Evolutionary conservation across 2,329 filamentous ascomycete species (phyloP), one percentile per base, ranked within the genome.

Genomic region (Grosmannia penicillata): DNA sequence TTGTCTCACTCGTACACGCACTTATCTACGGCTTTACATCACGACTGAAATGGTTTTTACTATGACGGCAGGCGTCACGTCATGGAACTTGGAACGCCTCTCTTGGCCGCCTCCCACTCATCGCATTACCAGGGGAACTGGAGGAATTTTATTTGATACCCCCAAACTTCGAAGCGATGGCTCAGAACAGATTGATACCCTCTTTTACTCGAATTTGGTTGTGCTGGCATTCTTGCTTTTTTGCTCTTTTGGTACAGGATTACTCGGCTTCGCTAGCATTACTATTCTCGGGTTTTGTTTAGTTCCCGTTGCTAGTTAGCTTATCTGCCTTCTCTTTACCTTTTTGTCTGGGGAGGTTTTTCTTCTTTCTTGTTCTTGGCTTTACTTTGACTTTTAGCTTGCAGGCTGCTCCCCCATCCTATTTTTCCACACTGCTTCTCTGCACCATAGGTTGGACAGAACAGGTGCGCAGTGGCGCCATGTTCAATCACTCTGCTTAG

Each of bases 131-230:
- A 23, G 30, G 41, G 26, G n/a, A n/a, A 42, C 30, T 35, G 39
- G 39, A 45, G 34, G 37, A 45, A 40, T 41, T 41, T 42, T 39
- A 45, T 41, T 37, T 43, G 43, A 45, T 45, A 45, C 43, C 43
- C 42, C 34, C 33, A 35, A 25, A 43, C 28, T 39, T 39, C 31
- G 19, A 35, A 32, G 32, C 4, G 33, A 36, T 11, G 24, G 29
- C 37, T 45, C 39, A 38, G 30, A 39, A 39, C 41, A 45, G 39
- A 42, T 41, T 41, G 45, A 46, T 47, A 47, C 45, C 45, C 45
- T 33, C 45, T 42, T 46, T 42, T 40, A 30, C 19, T 45, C 30
- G 43, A 26, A 26, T 43, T 40, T 38, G 18, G 17, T 36, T 24
- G n/a, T 23, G 19, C 18, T 26, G 33, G 19, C 27, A 26, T 35